Evolutionary conservation across 192 early-diverging fungal genomes (phyloP), one percentile per base, ranked within the genome.

Genomic region (Coemansia sp.): DNA sequence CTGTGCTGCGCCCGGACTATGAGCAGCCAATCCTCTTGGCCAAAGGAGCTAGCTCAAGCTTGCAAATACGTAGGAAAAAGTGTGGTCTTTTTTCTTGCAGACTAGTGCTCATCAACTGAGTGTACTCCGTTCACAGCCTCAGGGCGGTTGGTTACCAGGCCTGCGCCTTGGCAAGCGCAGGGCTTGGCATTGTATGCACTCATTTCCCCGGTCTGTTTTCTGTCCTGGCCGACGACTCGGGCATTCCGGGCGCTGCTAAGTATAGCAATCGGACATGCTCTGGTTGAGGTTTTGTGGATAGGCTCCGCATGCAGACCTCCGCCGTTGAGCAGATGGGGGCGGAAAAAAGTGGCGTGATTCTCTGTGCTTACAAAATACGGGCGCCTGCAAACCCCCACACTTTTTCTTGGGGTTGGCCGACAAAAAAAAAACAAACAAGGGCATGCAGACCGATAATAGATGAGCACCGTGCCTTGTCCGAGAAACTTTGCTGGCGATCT

Each of bases 271-370:
- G 50, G 50, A 25, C 50, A 53, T 26, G 47, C 8, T 26, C 6
- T 50, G 2, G 47, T 11, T 21, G 21, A 50, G 47, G 20, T 14
- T 47, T 47, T 47, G 31, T 31, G 45, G 45, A 47, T 47, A 42
- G 16, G 41, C 41, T 14, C 16, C 41, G 16, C 41, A 42, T 42
- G 41, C 41, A 42, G 12, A 42, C 14, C 12, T 16, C 41, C 41
- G 41, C 14, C 41, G 41, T 45, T 45, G 42, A 45, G 42, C 3
- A 45, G 42, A 45, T 45, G 42, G 42, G 31, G 42, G 42, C 42
- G 18, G 8, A 45, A 45, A 53, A 53, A 53, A 33, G 50, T 53
- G 50, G 50, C 50, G 25, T 53, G 50, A 53, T 50, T 21, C 13
- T 21, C 23, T 12, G 48, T 21, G 48, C 48, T 50, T 23, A 50